Evolutionary conservation across 2,329 filamentous ascomycete genomes (phyloP).

Genomic region (Calonectria hawksworthii): DNA sequence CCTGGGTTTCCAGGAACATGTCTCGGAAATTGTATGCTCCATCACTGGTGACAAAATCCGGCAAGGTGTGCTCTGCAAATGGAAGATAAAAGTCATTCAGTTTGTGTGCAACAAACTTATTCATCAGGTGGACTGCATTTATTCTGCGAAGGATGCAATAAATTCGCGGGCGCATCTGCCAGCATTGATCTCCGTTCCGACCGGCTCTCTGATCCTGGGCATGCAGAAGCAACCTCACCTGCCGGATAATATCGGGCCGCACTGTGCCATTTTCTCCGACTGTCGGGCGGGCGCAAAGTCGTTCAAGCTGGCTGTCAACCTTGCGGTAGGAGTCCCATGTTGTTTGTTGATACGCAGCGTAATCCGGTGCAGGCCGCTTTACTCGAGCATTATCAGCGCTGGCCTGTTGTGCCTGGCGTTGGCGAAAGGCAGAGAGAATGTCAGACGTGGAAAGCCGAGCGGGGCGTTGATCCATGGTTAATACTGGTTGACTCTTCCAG

Average conservation of each 20-base stretch:
- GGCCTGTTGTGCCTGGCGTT: not conserved
- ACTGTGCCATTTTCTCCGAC: not conserved
- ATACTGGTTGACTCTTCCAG: not conserved
- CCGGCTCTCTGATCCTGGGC: not conserved
- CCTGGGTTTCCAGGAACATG: not conserved
- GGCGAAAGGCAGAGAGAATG: not conserved
- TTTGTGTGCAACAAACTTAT: not conserved
- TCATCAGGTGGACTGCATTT: not conserved
- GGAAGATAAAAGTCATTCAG: not conserved
- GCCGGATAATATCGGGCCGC: not conserved
- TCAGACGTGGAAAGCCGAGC: not conserved
- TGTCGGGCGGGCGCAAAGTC: not conserved
- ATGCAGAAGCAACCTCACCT: not conserved
- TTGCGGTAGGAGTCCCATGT: not conserved
- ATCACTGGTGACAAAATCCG: not conserved
- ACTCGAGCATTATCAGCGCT: not conserved
- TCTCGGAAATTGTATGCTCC: not conserved
- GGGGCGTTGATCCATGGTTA: not conserved
- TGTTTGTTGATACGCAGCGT: not conserved
- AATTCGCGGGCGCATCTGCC: not conserved
- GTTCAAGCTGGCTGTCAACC: not conserved
- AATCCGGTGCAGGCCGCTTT: not conserved
- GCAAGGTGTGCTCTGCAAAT: not conserved
- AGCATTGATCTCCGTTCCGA: not conserved
- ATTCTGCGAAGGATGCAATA: not conserved